Evolutionary conservation across 176 grass and related monocot genomes (phyloP).

Genomic region (Oryza longistaminata): DNA sequence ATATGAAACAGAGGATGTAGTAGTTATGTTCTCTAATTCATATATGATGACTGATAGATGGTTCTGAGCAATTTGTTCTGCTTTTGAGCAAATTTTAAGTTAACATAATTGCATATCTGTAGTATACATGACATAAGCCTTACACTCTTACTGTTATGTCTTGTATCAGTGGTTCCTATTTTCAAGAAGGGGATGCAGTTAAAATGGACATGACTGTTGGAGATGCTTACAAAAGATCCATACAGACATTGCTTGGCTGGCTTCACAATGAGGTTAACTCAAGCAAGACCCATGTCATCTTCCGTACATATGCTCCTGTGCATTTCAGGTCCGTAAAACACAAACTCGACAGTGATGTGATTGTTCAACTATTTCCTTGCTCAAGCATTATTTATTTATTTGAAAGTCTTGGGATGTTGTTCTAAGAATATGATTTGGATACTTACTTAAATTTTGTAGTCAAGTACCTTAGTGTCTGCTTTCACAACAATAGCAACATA

Average conservation of each 20-base stretch:
- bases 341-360: not conserved
- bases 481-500: not conserved
- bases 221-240: constrained; percentile 60
- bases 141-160: constrained; percentile 9
- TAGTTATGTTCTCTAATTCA: not conserved
- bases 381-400: not conserved
- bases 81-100: not conserved
- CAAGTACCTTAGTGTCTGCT: not conserved
- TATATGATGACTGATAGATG: not conserved
- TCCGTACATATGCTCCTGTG: constrained; percentile 77
- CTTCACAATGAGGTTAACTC: constrained; percentile 59
- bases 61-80: not conserved
- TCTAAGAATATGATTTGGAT: not conserved
- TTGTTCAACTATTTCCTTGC: not conserved
- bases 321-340: constrained; percentile 70
- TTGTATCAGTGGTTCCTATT: constrained; percentile 62
- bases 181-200: constrained; percentile 68
- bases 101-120: not conserved
- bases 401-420: not conserved
- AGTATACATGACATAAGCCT: not conserved
- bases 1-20: too few relatives aligned
- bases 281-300: constrained; percentile 74
- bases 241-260: constrained; percentile 61
- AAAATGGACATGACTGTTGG: constrained; percentile 69
- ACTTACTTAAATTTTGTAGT: not conserved